Base-by-base conservation (phyloP, 2,329 filamentous ascomycete species). In the Fusarium penzigii region DNA sequence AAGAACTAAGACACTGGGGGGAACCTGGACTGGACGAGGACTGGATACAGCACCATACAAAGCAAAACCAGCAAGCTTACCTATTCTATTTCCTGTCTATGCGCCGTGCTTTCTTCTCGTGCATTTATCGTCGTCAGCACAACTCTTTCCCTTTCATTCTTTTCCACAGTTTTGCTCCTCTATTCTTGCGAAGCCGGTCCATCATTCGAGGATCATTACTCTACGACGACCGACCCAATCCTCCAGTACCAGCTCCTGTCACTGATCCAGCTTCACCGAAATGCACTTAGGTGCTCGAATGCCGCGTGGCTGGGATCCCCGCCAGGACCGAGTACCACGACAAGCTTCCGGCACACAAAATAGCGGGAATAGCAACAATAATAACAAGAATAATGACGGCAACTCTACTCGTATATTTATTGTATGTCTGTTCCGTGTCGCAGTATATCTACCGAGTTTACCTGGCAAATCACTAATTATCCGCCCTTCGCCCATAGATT, bases 251-350 rank as follows among this genome's bases (percentile, higher is more conserved):
- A 34, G 34, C 44, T 51, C 39, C 45, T 55, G 49, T 56, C 47
- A 44, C 58, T 62, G 58, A 50, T 53, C 51, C 52, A 55, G 49
- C 44, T 29, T 44, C 43, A 40, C 43, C 46, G 47, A 59, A 49
- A 65, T 65, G 63, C 48, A 65, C 52, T 36, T 64, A 38, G 56
- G 55, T 40, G 46, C 48, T 62, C 55, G 53, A 49, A 52, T 57
- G 42, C 49, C 50, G 51, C 55, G 59, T 56, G 55, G 53, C 55
- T 65, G 60, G 62, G 46, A 55, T 41, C 46, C 43, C 48, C 52
- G 52, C 34, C 43, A 49, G 25, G 44, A 42, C 43, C 52, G 55
- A 39, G 41, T 48, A 41, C n/a, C 45, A 40, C 51, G 25, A 29
- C 48, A 29, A 48, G 53, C 41, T 34, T 42, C 17, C 6, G 36